Evolutionary conservation across 192 early-diverging fungal genomes (phyloP), one percentile per base, ranked within the genome.

Genomic region (Coemansia sp.): DNA sequence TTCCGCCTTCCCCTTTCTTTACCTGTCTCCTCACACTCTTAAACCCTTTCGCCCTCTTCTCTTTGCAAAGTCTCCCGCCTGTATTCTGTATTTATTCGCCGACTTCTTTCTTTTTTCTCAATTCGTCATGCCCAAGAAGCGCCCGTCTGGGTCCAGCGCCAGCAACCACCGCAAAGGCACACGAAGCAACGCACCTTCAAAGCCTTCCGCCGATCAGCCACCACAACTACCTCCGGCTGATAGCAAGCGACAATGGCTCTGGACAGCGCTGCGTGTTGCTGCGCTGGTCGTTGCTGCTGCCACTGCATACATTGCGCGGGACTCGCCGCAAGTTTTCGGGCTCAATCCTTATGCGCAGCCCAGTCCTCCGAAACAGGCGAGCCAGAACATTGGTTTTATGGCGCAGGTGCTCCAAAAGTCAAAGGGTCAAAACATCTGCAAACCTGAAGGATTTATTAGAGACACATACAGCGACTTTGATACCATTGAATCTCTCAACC

Each of bases 401-500:
- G 74, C 82, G 11, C 71, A 81, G 36, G 84, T 85, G 4, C 60
- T 85, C 57, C 78, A 85, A 64, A 84, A 83, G 52, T 77, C 78
- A 10, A 64, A 71, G 51, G 67, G 80, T 51, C 82, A 84, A 63
- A 80, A 87, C 66, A 85, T 85, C 51, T 87, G 86, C 70, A 78
- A 76, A 73, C 85, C 61, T 70, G 78, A 65, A 74, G 71, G 66
- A 61, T 68, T 42, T 57, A 77, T 75, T 52, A 82, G 61, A 65
- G 73, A 81, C 71, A 74, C 75, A 29, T 82, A 70, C 69, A 82
- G 90, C 74, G 87, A 88, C 74, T 92, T 87, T 67, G 87, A 90
- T 61, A 84, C 86, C 4, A 82, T 94, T 42, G 91, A 91, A 55
- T 79, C 84, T 9, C 82, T 95, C 30, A 97, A 97, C 75, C 72